Conservation (phyloP, 495 filamentous ascomycete genomes). For the Penicillium egyptiacum region DNA sequence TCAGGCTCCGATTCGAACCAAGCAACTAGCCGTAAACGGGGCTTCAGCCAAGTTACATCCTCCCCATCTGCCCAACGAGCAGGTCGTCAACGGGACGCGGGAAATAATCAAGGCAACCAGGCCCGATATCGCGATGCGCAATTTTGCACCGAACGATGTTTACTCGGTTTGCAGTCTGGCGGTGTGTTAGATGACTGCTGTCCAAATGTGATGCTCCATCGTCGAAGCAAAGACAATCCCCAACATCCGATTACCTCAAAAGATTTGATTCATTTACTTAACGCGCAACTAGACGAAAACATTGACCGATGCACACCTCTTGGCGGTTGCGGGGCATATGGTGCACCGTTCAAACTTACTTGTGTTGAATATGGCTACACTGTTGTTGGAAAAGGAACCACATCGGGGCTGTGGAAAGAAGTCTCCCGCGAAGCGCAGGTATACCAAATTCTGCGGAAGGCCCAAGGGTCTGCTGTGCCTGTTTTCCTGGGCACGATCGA, state of each 20-base stretch:
- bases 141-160: conserved; percentile 50
- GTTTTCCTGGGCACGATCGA: conserved; percentile 48
- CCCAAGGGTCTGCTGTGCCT: conserved; percentile 43
- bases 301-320: conserved; percentile 29
- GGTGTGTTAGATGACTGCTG: conserved; percentile 37
- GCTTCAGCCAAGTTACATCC: conserved; percentile 26
- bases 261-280: conserved; percentile 18
- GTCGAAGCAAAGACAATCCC: conserved; percentile 6
- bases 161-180: conserved; percentile 42
- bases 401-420: conserved; percentile 28
- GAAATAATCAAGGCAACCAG: conserved; percentile 12
- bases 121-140: conserved; percentile 10
- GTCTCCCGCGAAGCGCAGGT: conserved; percentile 45
- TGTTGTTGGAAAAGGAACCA: conserved; percentile 50
- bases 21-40: conserved; percentile 28
- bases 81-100: no score
- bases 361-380: conserved; percentile 45
- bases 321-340: conserved; percentile 22
- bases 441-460: conserved; percentile 36
- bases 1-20: no score
- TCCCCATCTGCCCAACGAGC: conserved; percentile 15
- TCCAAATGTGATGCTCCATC: conserved; percentile 44
- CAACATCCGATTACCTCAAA: background rate
- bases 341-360: conserved; percentile 44
- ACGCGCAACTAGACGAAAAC: conserved; percentile 31